Base-by-base conservation (phyloP, 176 grass and related monocot genomes). In the Alopecurus myosuroides region DNA sequence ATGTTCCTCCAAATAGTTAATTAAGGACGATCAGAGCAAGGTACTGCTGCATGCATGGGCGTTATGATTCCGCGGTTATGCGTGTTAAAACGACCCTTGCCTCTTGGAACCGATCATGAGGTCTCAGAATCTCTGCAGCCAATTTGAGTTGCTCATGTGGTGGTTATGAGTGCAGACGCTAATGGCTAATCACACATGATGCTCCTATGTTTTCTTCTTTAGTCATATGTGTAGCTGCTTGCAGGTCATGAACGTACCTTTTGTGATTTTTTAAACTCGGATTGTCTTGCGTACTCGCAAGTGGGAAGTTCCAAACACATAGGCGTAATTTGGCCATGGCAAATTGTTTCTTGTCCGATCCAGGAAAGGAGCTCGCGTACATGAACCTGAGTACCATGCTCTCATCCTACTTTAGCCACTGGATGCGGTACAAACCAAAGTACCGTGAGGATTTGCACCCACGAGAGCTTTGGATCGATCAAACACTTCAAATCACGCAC, bases 121-220 rank as follows among this genome's bases (percentile, higher is more conserved):
- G 44, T 48, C 9, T 50, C 28, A 11, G 71, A 75, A 75, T 75
- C 71, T 49, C 45, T 5, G 26, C 22, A 19, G n/a, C 11, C 40
- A 46, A 8, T 25, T 72, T 9, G 39, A 45, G 39, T 17, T 66
- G 34, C 63, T 72, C 85, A 82, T 82, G 79, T 87, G 79, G 14
- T 77, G 72, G 50, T 61, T 23, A 58, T 60, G 50, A 82, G 23
- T 33, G 52, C 35, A 81, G 72, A 73, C 29, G 73, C 20, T 78
- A 39, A 31, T 7, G 80, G 55, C 66, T 84, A 85, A 85, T 85
- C 56, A 85, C 50, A 57, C 35, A 69, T 69, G 78, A 69, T 65
- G 76, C 44, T 79, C 87, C 76, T 42, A 88, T 73, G 75, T 88
- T 88, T 74, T 10, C 0, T 77, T 51, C 8, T 55, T 40, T 48